Base-by-base conservation (phyloP, 345 rosid genomes). In the Arabidopsis suecica region DNA sequence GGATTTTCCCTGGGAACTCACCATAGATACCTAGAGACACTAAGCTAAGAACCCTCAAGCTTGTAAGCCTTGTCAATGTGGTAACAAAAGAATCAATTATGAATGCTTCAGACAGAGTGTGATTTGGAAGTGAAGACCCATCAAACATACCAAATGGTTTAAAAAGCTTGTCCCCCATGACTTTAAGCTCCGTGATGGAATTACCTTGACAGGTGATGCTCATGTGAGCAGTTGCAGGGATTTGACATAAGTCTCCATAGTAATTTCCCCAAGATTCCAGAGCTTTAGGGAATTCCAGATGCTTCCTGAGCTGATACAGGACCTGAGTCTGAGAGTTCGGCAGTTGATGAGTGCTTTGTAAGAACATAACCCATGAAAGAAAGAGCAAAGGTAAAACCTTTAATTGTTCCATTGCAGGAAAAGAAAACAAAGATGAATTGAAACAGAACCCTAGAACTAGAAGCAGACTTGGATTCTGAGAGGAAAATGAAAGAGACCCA, bases 1-100 rank as follows among this genome's bases (percentile, higher is more conserved):
- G 96, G 71, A 95, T 92, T 76, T 92, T 95, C 68, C 86, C 89
- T 60, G 99, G 97, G 45, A 95, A 77, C 23, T 88, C 82, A 16
- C 99, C 99, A 91, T 91, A 90, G 61, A 95, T 90, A 55, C 99
- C 99, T 78, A 95, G 61, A 68, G 97, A 90, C 71, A 89, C 97
- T 74, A 95, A 85, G 56, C 89, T 83, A 64, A 95, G 84, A 40
- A 87, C 87, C 80, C 78, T 92, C 81, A 95, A 86, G 83, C 83
- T 87, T 51, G 91, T 64, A 67, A 95, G 83, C 85, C 99, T 86
- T 58, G 99, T 81, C 83, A 92, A 77, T 30, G 97, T 92, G 6
- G 97, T 95, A 41, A 80, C 81, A 60, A 95, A 84, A 37, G 97
- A 92, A 83, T 92, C 93, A 68, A 95, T 82, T 1, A 91, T 83